A percentile compares a stretch with the other conserved stretches of the same genome.
Evolutionary conservation across 1,139 yeast species (phyloP).

Genomic region (Ashbya aceris): DNA sequence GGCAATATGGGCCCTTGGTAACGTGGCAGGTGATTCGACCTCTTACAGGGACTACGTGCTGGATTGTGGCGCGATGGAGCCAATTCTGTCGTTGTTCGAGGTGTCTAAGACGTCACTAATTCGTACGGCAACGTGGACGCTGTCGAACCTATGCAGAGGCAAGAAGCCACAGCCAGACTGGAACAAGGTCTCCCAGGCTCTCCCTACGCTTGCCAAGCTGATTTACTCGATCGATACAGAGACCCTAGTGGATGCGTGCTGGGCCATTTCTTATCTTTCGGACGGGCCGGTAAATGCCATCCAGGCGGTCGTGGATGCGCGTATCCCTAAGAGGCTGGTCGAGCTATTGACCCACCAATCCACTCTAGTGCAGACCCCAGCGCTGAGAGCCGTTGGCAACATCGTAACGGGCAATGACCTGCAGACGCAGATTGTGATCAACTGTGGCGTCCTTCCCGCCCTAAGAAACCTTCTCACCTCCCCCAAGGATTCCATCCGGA

Average conservation of each 20-base stretch:
- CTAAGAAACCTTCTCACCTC: constrained; percentile 72
- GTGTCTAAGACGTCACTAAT: constrained; percentile 78
- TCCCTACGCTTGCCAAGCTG: constrained; percentile 86
- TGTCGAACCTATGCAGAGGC: constrained; percentile 93
- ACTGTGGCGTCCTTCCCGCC: constrained; percentile 85
- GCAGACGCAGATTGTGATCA: constrained; percentile 92
- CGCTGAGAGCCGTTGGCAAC: constrained; percentile 93
- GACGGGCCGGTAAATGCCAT: constrained; percentile 91
- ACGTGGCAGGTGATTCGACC: constrained; percentile 96
- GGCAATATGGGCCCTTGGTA: constrained; percentile 98
- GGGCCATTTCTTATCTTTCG: constrained; percentile 94
- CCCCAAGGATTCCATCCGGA: constrained; percentile 83
- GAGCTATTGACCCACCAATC: constrained; percentile 79
- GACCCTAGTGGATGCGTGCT: constrained; percentile 92
- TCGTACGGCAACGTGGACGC: constrained; percentile 97
- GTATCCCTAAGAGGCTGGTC: constrained; percentile 89
- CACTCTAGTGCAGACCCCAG: constrained; percentile 90
- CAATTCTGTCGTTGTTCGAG: constrained; percentile 70
- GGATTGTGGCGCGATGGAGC: constrained; percentile 78
- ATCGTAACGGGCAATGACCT: constrained; percentile 94
- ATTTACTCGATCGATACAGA: constrained; percentile 87
- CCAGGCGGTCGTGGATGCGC: constrained; percentile 93
- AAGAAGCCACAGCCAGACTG: constrained; percentile 95
- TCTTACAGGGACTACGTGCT: constrained; percentile 82
- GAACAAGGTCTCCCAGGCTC: constrained; percentile 74